phyloP scores from a whole-genome alignment of 2,329 filamentous ascomycete genomes.

The Trichoderma harzianum region DNA sequence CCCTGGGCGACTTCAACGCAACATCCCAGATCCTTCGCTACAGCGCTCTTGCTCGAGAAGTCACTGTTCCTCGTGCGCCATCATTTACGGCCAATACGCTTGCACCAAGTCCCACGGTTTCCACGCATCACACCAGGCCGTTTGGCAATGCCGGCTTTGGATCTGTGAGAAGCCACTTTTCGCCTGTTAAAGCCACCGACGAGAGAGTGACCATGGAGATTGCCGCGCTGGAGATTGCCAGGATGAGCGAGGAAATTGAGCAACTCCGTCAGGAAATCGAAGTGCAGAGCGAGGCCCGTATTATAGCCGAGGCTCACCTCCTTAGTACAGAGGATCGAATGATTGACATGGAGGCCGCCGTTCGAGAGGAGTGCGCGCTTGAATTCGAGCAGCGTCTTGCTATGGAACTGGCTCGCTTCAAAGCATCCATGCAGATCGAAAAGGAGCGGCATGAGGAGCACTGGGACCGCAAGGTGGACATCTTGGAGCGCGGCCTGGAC shows the following conservation, averaged over 20 bases:
- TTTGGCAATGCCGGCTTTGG: slow-evolving; percentile 40
- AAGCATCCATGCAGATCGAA: slow-evolving; percentile 72
- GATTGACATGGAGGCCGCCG: slow-evolving; percentile 70
- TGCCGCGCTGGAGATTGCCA: slow-evolving; percentile 74
- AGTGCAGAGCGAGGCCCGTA: slow-evolving; percentile 66
- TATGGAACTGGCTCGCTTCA: slow-evolving; percentile 76
- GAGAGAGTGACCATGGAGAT: slow-evolving; percentile 75
- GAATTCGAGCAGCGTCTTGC: slow-evolving; percentile 81
- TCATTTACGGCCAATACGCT: slow-evolving; percentile 73
- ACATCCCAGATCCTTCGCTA: slow-evolving; percentile 95
- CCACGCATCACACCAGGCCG: slow-evolving; percentile 35
- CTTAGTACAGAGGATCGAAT: slow-evolving; percentile 64
- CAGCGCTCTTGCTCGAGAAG: slow-evolving; percentile 85
- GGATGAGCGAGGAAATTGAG: slow-evolving; percentile 71
- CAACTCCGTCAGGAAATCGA: slow-evolving; percentile 66
- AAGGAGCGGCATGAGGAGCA: slow-evolving; percentile 78
- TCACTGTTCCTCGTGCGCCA: slow-evolving; percentile 85
- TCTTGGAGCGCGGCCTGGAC: slow-evolving; percentile 51
- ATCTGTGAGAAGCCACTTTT: slow-evolving; percentile 40
- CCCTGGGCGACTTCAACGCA: slow-evolving; percentile 90
- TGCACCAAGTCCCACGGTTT: slow-evolving; percentile 34
- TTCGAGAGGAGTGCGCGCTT: slow-evolving; percentile 82
- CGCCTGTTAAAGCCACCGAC: slow-evolving; percentile 36
- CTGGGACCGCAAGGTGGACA: slow-evolving; percentile 79
- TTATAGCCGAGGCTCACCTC: slow-evolving; percentile 70